phyloP scores from a whole-genome alignment of 2,329 filamentous ascomycete genomes.

The Leptographium flavum region DNA sequence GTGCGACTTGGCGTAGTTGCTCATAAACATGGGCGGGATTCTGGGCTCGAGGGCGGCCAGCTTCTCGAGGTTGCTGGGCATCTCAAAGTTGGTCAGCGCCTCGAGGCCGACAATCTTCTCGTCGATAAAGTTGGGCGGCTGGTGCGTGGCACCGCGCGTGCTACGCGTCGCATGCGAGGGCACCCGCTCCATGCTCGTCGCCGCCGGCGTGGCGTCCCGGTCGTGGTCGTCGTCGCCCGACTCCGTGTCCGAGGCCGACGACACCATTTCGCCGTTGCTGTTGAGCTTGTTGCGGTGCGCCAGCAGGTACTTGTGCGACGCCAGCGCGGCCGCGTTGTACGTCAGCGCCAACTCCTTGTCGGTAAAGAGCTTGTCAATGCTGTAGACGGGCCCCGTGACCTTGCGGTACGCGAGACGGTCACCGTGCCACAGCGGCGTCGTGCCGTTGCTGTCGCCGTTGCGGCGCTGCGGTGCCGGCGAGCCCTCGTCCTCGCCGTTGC shows the following conservation, averaged over 20 bases:
- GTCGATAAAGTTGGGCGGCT: slow-evolving; percentile 35
- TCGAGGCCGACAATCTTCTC: slow-evolving; percentile 46
- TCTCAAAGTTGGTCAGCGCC: slow-evolving; percentile 43
- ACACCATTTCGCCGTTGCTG: slow-evolving; percentile 32
- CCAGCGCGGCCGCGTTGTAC: slow-evolving; percentile 47
- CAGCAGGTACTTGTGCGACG: slow-evolving; percentile 46
- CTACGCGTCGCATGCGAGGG: slow-evolving; percentile 51
- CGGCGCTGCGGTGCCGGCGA: slow-evolving; percentile 45
- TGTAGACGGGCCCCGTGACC: slow-evolving; percentile 46
- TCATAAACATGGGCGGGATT: slow-evolving; percentile 41
- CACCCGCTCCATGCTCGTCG: slow-evolving; percentile 42
- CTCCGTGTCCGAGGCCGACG: slow-evolving; percentile 38
- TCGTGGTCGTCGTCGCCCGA: slow-evolving; percentile 35
- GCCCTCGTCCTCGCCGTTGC: slow-evolving; percentile 44
- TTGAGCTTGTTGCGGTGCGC: slow-evolving; percentile 37
- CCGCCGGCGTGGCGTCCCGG: slow-evolving; percentile 22
- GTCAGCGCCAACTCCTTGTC: slow-evolving; percentile 55
- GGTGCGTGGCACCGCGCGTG: slow-evolving; percentile 39
- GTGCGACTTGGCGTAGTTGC: slow-evolving; percentile 45
- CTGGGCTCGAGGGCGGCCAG: slow-evolving; percentile 41
- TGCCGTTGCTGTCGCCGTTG: slow-evolving; percentile 38
- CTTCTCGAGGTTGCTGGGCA: slow-evolving; percentile 43
- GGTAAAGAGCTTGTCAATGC: slow-evolving; percentile 56
- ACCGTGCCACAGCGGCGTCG: slow-evolving; percentile 19
- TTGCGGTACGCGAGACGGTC: slow-evolving; percentile 25